Evolutionary conservation across 148 eudicot species (phyloP).

Genomic region (Cornus florida): DNA sequence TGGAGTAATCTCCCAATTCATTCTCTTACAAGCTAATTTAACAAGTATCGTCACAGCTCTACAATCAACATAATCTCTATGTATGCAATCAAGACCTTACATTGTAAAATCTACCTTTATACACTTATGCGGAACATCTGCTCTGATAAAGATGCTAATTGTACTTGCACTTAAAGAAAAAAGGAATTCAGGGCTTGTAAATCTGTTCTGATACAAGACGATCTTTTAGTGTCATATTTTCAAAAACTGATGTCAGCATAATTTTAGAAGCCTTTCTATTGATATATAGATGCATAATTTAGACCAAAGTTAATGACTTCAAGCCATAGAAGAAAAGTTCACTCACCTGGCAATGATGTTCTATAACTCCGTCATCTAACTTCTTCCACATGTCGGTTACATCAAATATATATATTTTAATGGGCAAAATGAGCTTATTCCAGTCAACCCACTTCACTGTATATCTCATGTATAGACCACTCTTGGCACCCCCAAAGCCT

Average conservation of each 20-base stretch:
- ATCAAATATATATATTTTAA: constrained; percentile 65
- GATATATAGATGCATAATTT: neutral
- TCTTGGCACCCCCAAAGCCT: constrained; percentile 41
- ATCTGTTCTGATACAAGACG: neutral
- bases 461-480: constrained; percentile 61
- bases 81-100: neutral
- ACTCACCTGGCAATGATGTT: constrained; percentile 62
- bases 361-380: constrained; percentile 22
- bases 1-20: neutral
- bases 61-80: neutral
- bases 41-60: neutral
- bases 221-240: neutral
- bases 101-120: neutral
- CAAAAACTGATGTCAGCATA: neutral
- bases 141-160: too few relatives aligned
- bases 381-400: constrained; percentile 66
- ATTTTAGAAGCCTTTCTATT: neutral
- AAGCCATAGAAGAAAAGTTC: neutral
- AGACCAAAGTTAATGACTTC: neutral
- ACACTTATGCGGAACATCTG: too few relatives aligned
- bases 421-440: constrained; percentile 61
- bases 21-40: neutral
- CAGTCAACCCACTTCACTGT: constrained; percentile 71
- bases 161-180: neutral
- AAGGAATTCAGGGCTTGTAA: neutral